A percentile compares a stretch with the other conserved stretches of the same genome.
These are phyloP conservation scores for Chalara sp. DNA, from an alignment of 2,329 filamentous ascomycete genomes.

Conservation along the genomic window DNA sequence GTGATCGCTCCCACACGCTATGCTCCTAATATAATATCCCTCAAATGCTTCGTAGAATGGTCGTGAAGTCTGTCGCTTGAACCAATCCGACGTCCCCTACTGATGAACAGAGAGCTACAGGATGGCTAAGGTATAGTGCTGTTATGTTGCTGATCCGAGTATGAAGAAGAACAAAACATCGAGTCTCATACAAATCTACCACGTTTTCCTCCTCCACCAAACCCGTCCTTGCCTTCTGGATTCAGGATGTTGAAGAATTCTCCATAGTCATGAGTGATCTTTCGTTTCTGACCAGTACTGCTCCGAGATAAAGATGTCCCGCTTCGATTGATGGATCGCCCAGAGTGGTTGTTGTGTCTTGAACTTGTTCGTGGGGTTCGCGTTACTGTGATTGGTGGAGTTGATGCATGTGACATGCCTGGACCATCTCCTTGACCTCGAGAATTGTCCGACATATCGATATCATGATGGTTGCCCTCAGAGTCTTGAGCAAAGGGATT, in stretches of 20 bases:
- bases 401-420: constrained; percentile 14
- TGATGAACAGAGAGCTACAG: background rate
- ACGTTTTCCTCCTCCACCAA: constrained; percentile 28
- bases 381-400: constrained; percentile 17
- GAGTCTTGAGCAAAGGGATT: constrained; percentile 51
- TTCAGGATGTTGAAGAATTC: constrained; percentile 70
- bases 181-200: constrained; percentile 24
- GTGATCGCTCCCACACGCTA: background rate
- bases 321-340: constrained; percentile 16
- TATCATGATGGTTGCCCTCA: constrained; percentile 54
- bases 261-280: constrained; percentile 53
- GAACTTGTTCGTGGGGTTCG: constrained; percentile 19
- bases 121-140: background rate
- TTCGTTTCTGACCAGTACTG: constrained; percentile 60
- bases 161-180: background rate
- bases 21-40: background rate
- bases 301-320: constrained; percentile 44
- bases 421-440: constrained; percentile 25
- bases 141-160: background rate
- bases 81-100: background rate
- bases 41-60: constrained; percentile 10
- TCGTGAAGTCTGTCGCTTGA: constrained; percentile 3
- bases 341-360: constrained; percentile 22
- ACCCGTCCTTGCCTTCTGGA: constrained; percentile 53
- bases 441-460: constrained; percentile 47